Conservation (phyloP, 2,329 filamentous ascomycete species). For the Pseudomassariella vexata region DNA sequence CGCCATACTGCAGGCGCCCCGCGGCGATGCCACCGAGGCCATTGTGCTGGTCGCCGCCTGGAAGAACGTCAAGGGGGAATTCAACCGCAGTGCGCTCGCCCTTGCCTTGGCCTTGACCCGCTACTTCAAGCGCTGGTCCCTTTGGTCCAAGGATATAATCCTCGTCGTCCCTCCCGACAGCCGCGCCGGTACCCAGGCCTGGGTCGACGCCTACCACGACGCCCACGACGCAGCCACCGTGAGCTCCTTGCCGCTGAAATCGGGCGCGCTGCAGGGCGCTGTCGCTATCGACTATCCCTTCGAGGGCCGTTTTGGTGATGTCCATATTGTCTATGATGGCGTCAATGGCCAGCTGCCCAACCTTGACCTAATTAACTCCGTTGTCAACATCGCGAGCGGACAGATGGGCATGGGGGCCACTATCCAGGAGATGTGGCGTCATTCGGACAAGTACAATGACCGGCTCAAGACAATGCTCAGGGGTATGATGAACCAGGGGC, state of each 20-base stretch:
- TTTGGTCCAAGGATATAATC: conserved; percentile 99
- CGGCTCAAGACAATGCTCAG: conserved; percentile 83
- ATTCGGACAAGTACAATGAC: conserved; percentile 71
- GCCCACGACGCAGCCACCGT: conserved; percentile 68
- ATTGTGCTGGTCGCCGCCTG: conserved; percentile 89
- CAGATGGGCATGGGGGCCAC: conserved; percentile 87
- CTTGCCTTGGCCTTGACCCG: conserved; percentile 80
- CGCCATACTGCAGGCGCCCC: conserved; percentile 84
- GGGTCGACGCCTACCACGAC: conserved; percentile 97
- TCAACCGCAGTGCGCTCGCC: conserved; percentile 84
- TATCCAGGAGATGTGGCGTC: conserved; percentile 79
- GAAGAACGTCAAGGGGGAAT: conserved; percentile 70
- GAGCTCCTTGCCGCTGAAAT: conserved; percentile 77
- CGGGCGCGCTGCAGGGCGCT: conserved; percentile 86
- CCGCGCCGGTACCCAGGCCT: conserved; percentile 84
- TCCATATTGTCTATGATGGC: conserved; percentile 92
- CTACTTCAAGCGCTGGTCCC: conserved; percentile 96
- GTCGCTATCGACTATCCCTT: conserved; percentile 91
- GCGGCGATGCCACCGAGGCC: conserved; percentile 94
- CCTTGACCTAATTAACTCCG: conserved; percentile 90
- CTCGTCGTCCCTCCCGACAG: conserved; percentile 86
- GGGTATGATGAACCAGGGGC: conserved; percentile 86
- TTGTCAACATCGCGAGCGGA: conserved; percentile 77
- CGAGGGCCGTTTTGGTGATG: conserved; percentile 74
- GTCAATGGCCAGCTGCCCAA: conserved; percentile 95